A percentile compares a stretch with the other conserved stretches of the same genome.
Conservation (phyloP, 331 rosid genomes). For the Stylosanthes scabra region DNA sequence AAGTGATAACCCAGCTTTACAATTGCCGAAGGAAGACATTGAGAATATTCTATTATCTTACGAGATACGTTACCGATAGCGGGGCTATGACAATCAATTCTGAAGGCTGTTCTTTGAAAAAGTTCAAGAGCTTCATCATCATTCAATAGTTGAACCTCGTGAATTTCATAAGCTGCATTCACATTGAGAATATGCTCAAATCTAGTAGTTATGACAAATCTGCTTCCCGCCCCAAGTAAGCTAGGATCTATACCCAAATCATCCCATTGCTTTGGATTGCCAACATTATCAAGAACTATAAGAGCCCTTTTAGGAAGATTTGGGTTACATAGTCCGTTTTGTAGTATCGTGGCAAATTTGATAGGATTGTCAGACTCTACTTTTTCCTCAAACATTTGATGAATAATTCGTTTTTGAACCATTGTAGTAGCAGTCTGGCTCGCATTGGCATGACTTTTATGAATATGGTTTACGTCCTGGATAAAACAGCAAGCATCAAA, state of each 20-base stretch:
- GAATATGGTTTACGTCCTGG: conserved; percentile 8
- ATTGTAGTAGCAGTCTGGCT: too few relatives aligned
- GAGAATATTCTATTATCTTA: background rate
- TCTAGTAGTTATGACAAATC: conserved; percentile 36
- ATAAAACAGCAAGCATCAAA: conserved; percentile 37
- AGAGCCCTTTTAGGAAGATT: conserved; percentile 15
- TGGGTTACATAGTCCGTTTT: background rate
- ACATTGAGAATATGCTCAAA: conserved; percentile 24
- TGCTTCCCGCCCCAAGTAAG: conserved; percentile 17
- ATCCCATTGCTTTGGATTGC: background rate
- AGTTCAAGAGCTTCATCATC: conserved; percentile 6
- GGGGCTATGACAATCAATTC: background rate
- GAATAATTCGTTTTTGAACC: conserved; percentile 6
- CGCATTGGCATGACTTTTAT: background rate
- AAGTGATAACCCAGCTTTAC: background rate
- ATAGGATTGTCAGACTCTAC: background rate
- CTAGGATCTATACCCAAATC: conserved; percentile 1
- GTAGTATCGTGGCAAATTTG: background rate
- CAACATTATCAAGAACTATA: conserved; percentile 38
- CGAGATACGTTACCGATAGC: background rate
- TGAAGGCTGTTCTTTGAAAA: conserved; percentile 11
- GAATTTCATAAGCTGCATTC: background rate
- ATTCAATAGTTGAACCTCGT: conserved; percentile 21
- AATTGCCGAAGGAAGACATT: conserved; percentile 6
- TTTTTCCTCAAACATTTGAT: background rate